Percentiles rank a stretch among this genome's conserved stretches.
Conservation (phyloP, 306 rosid species). For the Prunus mongolica region DNA sequence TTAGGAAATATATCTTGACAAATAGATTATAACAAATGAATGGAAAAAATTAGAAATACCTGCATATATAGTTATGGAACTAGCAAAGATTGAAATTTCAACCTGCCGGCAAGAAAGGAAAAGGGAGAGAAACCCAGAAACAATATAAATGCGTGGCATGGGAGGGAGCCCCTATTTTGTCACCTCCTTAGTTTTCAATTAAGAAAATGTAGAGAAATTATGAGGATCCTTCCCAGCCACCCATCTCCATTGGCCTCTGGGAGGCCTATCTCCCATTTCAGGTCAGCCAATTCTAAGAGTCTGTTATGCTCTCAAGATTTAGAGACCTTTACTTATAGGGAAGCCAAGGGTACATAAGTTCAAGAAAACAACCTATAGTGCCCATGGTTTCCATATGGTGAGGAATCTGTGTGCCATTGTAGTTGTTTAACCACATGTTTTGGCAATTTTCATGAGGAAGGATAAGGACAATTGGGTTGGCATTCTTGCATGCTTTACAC, state of each 20-base stretch:
- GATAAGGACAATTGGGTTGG: no score
- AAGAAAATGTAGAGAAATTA: no score
- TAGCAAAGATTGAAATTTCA: no score
- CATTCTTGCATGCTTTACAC: no score
- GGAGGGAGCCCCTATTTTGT: not conserved
- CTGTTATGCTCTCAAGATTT: not conserved
- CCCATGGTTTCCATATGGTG: not conserved
- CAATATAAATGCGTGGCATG: not conserved
- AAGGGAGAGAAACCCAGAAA: not conserved
- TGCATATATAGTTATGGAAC: no score
- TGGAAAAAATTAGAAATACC: no score
- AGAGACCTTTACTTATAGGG: not conserved
- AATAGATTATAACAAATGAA: no score
- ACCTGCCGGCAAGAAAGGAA: not conserved
- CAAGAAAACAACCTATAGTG: not conserved
- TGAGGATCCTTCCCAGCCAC: not conserved
- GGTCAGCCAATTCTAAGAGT: not conserved
- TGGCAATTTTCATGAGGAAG: no score
- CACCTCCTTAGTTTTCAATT: not conserved
- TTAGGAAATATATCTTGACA: no score
- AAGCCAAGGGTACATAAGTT: no score
- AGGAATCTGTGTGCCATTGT: not conserved
- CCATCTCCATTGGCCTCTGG: not conserved
- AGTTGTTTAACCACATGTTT: not conserved
- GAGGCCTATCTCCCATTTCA: not conserved